Conservation (phyloP, 2,329 filamentous ascomycete genomes). For the Penicillium psychrosexuale region DNA sequence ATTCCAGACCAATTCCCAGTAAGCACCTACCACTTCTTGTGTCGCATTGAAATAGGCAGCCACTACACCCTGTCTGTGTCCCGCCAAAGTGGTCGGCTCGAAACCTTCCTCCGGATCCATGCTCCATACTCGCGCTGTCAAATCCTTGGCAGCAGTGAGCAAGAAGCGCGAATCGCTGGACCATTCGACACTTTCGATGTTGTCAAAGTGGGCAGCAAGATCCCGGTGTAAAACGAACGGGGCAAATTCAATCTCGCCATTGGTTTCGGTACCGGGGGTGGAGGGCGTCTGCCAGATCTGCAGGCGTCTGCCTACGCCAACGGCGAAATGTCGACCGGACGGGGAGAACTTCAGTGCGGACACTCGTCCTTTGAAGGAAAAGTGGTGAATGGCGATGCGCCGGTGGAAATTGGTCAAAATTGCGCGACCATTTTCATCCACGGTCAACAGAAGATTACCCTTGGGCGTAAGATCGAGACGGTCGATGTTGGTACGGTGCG, state of each 20-base stretch:
- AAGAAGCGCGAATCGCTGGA: slow-evolving; percentile 95
- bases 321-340: slow-evolving; percentile 85
- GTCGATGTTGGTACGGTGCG: slow-evolving; percentile 89
- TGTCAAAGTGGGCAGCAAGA: slow-evolving; percentile 85
- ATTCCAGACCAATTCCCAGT: not conserved
- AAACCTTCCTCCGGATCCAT: slow-evolving; percentile 83
- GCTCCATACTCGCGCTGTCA: slow-evolving; percentile 95
- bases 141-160: slow-evolving; percentile 83
- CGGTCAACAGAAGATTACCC: slow-evolving; percentile 85
- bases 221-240: slow-evolving; percentile 87
- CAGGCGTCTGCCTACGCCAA: slow-evolving; percentile 78
- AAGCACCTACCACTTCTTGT: slow-evolving; percentile 67
- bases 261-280: slow-evolving; percentile 73
- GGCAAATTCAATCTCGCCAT: slow-evolving; percentile 87
- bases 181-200: slow-evolving; percentile 84
- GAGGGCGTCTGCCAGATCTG: slow-evolving; percentile 97
- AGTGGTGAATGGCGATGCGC: slow-evolving; percentile 84
- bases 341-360: slow-evolving; percentile 87
- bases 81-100: slow-evolving; percentile 80
- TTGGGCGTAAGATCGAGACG: slow-evolving; percentile 83
- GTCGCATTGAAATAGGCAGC: slow-evolving; percentile 96
- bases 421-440: slow-evolving; percentile 91
- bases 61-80: slow-evolving; percentile 84
- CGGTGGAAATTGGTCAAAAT: slow-evolving; percentile 89
- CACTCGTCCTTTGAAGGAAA: slow-evolving; percentile 84